Percentiles rank a stretch among this genome's conserved stretches.
Evolutionary conservation across 2,329 filamentous ascomycete species (phyloP).

Genomic region (Elsinoe batatas): DNA sequence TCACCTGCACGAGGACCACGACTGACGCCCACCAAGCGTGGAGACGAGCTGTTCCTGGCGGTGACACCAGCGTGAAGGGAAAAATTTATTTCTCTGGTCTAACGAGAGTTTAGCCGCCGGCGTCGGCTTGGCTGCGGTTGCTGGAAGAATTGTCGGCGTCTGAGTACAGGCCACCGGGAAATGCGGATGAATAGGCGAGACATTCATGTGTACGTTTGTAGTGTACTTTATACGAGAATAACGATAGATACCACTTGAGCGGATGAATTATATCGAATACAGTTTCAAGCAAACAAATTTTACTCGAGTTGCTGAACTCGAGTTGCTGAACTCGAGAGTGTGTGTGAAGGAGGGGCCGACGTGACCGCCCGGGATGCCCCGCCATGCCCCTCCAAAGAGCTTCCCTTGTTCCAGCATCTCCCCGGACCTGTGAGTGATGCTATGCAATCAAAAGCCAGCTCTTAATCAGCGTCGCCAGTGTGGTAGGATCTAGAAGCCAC

Average conservation of each 20-base stretch:
- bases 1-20: conserved; percentile 50
- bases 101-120: conserved; percentile 11
- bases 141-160: conserved; percentile 10
- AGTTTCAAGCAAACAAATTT: too few relatives aligned
- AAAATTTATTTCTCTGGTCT: conserved; percentile 12
- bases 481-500: not conserved
- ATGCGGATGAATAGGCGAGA: not conserved
- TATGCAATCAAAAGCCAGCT: not conserved
- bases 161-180: not conserved
- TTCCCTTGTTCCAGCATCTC: not conserved
- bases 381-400: not conserved
- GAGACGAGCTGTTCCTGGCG: conserved; percentile 51
- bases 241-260: too few relatives aligned
- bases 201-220: not conserved
- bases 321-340: not conserved
- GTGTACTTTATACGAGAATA: too few relatives aligned
- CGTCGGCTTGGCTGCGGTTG: not conserved
- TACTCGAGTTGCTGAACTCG: not conserved
- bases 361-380: not conserved
- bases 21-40: conserved; percentile 56
- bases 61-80: conserved; percentile 26
- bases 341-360: not conserved
- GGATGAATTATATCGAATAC: too few relatives aligned
- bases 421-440: not conserved
- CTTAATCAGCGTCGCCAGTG: not conserved